These are phyloP conservation scores for Penicillium concentricum DNA, from an alignment of 2,329 filamentous ascomycete species.

Conservation along the genomic window DNA sequence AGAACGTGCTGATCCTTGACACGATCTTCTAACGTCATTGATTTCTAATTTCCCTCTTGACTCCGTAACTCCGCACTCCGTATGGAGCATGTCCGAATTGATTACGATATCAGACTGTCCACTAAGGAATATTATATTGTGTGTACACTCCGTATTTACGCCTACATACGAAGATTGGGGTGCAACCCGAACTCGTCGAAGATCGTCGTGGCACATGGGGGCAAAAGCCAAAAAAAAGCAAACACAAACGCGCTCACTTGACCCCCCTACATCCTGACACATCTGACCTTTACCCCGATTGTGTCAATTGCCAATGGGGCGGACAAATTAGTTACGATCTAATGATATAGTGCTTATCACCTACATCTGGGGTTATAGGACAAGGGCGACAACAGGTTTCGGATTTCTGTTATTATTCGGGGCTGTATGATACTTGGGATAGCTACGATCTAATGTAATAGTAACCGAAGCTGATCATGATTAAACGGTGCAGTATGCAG, in stretches of 20 bases:
- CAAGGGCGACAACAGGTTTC: background rate
- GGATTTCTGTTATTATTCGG: background rate
- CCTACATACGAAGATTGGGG: background rate
- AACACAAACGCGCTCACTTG: background rate
- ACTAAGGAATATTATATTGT: background rate
- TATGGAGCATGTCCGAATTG: background rate
- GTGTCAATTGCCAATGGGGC: constrained; percentile 2
- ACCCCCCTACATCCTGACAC: constrained; percentile 3
- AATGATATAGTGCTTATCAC: background rate
- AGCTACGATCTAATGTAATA: background rate
- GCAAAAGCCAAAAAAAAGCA: constrained; percentile 2
- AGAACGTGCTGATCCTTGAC: background rate
- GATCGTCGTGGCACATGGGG: constrained; percentile 8
- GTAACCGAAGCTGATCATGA: background rate
- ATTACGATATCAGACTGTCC: background rate
- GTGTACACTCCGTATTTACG: background rate
- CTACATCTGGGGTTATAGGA: background rate
- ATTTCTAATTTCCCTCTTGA: background rate
- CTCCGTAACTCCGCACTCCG: background rate
- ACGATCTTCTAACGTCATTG: background rate
- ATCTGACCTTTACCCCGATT: background rate
- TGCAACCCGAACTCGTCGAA: background rate
- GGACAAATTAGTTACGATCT: background rate
- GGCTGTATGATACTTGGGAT: background rate
- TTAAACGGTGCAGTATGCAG: background rate